Evolutionary conservation across 306 rosid genomes (phyloP), one percentile per base, ranked within the genome.

Genomic region (Rubus parviflorus): DNA sequence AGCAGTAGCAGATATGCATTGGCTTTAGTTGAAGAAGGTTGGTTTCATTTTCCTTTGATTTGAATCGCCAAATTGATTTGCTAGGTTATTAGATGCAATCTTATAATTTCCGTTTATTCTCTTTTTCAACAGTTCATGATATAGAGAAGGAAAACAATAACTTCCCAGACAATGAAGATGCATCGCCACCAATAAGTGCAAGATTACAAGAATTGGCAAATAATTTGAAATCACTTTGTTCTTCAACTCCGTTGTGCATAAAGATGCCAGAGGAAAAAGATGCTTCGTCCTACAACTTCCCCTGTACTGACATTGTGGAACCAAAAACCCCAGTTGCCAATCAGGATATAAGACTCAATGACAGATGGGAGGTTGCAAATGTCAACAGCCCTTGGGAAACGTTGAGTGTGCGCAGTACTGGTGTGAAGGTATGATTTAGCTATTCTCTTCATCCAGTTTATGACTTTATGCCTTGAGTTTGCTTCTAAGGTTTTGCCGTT

Each of bases 181-280:
- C 35, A 30, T 88, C 97, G 6, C 97, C 97, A 30, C 89, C 93
- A n/a, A 75, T 95, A n/a, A 95, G 97, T 78, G 80, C 74, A 76
- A 89, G 88, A 70, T 45, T 95, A 57, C 89, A 88, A 42, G 96
- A 88, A 45, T 63, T 95, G 65, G 86, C 93, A 45, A 88, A 86
- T 73, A 81, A 68, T 49, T 41, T 87, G 74, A 91, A 83, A 72
- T 81, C 77, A 60, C 72, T 90, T 3, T 72, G 54, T 68, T 84
- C 86, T 8, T 73, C 92, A 62, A 83, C 89, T 77, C 90, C 93
- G 13, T 42, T 57, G 57, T 52, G 75, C 49, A 13, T 53, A 68
- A 84, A 75, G 73, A 69, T 83, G 49, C 73, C 76, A 40, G 83
- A 79, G 65, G 77, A 72, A 56, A 74, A 70, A 42, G 73, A 67